Base-by-base conservation (phyloP, 768 basidiomycete genomes). In the Mycena vulgaris region DNA sequence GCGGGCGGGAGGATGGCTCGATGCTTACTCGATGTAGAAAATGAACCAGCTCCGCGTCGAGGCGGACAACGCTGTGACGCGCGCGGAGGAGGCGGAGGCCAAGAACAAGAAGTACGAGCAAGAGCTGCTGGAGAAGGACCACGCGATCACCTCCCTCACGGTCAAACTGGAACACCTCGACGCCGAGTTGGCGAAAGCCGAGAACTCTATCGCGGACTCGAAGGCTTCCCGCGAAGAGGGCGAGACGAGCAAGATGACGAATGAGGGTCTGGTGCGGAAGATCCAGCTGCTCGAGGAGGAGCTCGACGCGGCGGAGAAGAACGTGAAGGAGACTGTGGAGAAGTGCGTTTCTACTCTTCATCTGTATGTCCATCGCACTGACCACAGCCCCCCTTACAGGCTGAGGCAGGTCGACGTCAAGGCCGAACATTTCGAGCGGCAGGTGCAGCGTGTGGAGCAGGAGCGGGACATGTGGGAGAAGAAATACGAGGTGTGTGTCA, bases 391-490 rank as follows among this genome's bases (percentile, higher is more conserved):
- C 11, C 39, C 19, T 40, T 59, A 48, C 75, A 99, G 97, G 82
- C 87, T 99, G 75, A 88, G 97, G 71, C 95, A 97, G 78, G 96
- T 97, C 66, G 98, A 99, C 79, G 93, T 99, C 82, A 99, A 98
- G 85, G 97, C 97, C 13, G 98, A 99, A 81, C 96, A 99, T 84
- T 98, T 95, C 31, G 97, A 98, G 83, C 90, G 96, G 56, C 95
- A 97, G 79, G 91, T 98, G 23, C 86, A 90, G 73, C 89, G 94
- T 49, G 85, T 89, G 55, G 97, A 98, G 80, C 90, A 94, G 78
- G 98, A 99, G 81, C 91, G 97, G 58, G 97, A 99, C 80, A 76
- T 79, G 45, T 96, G 94, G 95, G 97, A 98, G 89, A 89, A 92
- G 88, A 98, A 97, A 83, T 94, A 89, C 84, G 97, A 97, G 87